Percentiles rank a stretch among this genome's conserved stretches.
These are phyloP conservation scores for Phytophthora sojae DNA, from an alignment of 352 stramenopile species.

Conservation along the genomic window DNA sequence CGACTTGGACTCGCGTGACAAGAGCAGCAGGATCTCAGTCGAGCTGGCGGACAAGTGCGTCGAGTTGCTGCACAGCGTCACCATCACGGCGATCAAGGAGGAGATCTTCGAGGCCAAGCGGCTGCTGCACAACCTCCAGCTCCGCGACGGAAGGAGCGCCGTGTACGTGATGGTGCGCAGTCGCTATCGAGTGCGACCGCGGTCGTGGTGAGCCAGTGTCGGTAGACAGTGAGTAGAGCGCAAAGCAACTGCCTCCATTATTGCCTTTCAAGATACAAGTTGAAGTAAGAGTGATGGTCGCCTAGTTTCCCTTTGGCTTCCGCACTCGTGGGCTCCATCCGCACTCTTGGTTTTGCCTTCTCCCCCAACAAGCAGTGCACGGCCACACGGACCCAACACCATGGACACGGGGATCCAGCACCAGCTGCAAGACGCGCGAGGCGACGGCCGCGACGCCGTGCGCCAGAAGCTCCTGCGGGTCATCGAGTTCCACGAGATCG, in stretches of 20 bases:
- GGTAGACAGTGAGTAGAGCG: background rate
- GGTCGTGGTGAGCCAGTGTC: constrained; percentile 11
- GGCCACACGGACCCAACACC: background rate
- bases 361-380: background rate
- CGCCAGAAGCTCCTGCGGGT: constrained; percentile 16
- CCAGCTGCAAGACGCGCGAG: background rate
- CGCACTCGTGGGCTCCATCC: constrained; percentile 4
- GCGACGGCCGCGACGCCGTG: constrained; percentile 7
- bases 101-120: constrained; percentile 23
- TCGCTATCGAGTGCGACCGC: constrained; percentile 23
- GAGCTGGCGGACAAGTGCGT: constrained; percentile 14
- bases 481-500: constrained; percentile 26
- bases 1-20: background rate
- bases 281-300: constrained; percentile 37
- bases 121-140: constrained; percentile 12
- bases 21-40: background rate
- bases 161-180: constrained; percentile 16
- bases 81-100: constrained; percentile 23
- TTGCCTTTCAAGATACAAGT: constrained; percentile 10
- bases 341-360: constrained; percentile 21
- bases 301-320: constrained; percentile 20
- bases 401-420: constrained; percentile 17
- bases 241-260: background rate
- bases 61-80: constrained; percentile 23
- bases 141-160: constrained; percentile 11